Percentiles rank a stretch among this genome's conserved stretches.
phyloP scores from a whole-genome alignment of 768 basidiomycete genomes.

The Agrocybe pediades region DNA sequence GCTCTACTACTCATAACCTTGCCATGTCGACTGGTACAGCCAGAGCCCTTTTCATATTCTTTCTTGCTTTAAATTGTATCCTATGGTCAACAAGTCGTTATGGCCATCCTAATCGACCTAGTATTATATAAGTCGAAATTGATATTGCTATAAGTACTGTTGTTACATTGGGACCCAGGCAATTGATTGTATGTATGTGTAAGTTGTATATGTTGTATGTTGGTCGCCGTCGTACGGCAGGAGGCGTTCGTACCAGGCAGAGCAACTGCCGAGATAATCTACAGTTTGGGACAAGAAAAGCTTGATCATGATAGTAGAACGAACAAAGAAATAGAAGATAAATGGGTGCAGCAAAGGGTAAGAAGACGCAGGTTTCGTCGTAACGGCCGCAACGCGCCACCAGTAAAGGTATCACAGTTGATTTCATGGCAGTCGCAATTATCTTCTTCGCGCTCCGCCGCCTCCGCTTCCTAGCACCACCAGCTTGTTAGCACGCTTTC shows the following conservation, averaged over 20 bases:
- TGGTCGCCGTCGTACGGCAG: neutral
- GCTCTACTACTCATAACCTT: constrained; percentile 1
- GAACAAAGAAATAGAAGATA: neutral
- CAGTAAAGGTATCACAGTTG: too few species aligned
- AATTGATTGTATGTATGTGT: constrained; percentile 13
- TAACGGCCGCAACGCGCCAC: too few species aligned
- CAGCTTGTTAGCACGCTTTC: constrained; percentile 62
- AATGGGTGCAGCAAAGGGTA: constrained; percentile 1
- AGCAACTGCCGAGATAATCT: neutral
- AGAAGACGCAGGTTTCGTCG: too few species aligned
- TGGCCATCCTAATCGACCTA: constrained; percentile 31
- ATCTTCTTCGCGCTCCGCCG: constrained; percentile 55
- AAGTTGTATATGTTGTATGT: neutral
- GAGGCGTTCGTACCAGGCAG: neutral
- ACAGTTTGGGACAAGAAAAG: too few species aligned
- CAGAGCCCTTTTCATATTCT: constrained; percentile 51
- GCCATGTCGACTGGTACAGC: constrained; percentile 50
- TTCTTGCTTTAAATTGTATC: constrained; percentile 57
- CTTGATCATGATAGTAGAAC: neutral
- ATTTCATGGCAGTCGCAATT: constrained; percentile 11
- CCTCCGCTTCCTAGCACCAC: constrained; percentile 74
- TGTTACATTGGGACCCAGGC: constrained; percentile 25
- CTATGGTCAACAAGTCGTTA: constrained; percentile 69
- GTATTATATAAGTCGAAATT: too few species aligned
- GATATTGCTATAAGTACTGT: constrained; percentile 16